Percentiles rank a stretch among this genome's conserved stretches.
phyloP scores from a whole-genome alignment of 1,284 basidiomycete species.

The Trametes hirsuta region DNA sequence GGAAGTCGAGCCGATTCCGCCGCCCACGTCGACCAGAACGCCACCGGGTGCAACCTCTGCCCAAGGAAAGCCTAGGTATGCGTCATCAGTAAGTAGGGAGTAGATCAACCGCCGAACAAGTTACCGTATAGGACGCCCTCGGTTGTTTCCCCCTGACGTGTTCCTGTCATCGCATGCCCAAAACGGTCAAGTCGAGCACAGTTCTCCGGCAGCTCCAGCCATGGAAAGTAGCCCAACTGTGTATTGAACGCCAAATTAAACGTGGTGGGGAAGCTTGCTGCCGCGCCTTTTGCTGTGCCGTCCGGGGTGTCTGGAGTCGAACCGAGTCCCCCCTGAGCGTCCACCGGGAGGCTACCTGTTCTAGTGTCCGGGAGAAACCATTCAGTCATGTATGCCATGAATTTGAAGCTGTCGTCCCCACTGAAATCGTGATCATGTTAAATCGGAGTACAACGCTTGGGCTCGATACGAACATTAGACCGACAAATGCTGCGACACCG shows the following conservation, averaged over 20 bases:
- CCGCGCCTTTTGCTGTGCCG: conserved; percentile 10
- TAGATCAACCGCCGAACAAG: neutral
- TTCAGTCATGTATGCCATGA: conserved; percentile 18
- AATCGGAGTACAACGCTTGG: neutral
- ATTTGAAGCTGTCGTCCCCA: conserved; percentile 19
- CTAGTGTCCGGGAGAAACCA: conserved; percentile 16
- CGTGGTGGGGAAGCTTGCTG: conserved; percentile 28
- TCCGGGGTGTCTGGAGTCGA: conserved; percentile 20
- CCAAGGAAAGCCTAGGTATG: conserved; percentile 52
- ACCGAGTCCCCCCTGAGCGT: conserved; percentile 32
- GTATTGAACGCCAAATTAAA: conserved; percentile 33
- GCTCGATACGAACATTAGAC: neutral
- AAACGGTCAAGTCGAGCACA: conserved; percentile 26
- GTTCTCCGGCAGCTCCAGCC: conserved; percentile 32
- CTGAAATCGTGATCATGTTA: neutral
- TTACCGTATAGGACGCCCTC: conserved; percentile 28
- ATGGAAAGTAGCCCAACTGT: conserved; percentile 28
- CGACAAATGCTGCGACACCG: conserved; percentile 30
- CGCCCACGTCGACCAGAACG: conserved; percentile 68
- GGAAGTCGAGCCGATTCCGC: conserved; percentile 69
- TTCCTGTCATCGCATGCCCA: conserved; percentile 31
- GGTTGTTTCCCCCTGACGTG: conserved; percentile 27
- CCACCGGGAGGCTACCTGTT: neutral
- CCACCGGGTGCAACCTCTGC: conserved; percentile 51
- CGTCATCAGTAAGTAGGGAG: conserved; percentile 24